These are phyloP conservation scores for Cyclotella sp. DNA, from an alignment of 108 stramenopile species.

Conservation along the genomic window DNA sequence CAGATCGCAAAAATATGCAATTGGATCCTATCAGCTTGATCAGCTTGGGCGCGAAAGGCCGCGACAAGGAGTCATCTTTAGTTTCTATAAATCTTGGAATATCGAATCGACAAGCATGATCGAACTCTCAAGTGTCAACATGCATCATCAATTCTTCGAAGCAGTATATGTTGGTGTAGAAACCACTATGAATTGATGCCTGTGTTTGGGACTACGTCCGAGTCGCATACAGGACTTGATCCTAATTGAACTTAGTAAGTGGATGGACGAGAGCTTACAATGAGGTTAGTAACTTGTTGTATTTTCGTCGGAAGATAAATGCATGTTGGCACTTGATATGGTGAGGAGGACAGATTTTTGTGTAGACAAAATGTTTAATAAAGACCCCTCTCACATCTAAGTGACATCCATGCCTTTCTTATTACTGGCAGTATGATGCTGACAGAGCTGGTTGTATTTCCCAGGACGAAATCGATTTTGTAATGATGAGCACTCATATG, in stretches of 20 bases:
- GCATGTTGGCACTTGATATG: conserved; percentile 71
- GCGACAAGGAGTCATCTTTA: background rate
- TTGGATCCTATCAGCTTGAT: conserved; percentile 13
- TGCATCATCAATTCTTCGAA: conserved; percentile 58
- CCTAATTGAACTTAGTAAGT: conserved; percentile 39
- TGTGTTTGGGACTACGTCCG: conserved; percentile 56
- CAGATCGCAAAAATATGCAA: background rate
- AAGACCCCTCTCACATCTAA: background rate
- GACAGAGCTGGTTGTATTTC: conserved; percentile 64
- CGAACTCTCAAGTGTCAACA: conserved; percentile 16
- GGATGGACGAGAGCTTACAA: conserved; percentile 67
- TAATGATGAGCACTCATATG: conserved; percentile 71
- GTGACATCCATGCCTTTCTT: background rate
- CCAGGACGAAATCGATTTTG: conserved; percentile 56
- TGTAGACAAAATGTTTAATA: background rate
- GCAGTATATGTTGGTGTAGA: conserved; percentile 59
- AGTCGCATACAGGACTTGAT: conserved; percentile 68
- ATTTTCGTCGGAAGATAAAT: conserved; percentile 58
- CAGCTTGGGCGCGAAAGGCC: conserved; percentile 15
- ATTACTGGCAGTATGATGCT: conserved; percentile 56
- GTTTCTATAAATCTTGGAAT: conserved; percentile 18
- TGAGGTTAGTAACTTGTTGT: conserved; percentile 70
- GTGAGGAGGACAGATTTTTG: background rate
- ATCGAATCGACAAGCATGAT: background rate
- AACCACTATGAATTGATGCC: conserved; percentile 53